A percentile compares a stretch with the other conserved stretches of the same genome.
Conservation (phyloP, 1,284 basidiomycete genomes). For the Dichomitus squalens region DNA sequence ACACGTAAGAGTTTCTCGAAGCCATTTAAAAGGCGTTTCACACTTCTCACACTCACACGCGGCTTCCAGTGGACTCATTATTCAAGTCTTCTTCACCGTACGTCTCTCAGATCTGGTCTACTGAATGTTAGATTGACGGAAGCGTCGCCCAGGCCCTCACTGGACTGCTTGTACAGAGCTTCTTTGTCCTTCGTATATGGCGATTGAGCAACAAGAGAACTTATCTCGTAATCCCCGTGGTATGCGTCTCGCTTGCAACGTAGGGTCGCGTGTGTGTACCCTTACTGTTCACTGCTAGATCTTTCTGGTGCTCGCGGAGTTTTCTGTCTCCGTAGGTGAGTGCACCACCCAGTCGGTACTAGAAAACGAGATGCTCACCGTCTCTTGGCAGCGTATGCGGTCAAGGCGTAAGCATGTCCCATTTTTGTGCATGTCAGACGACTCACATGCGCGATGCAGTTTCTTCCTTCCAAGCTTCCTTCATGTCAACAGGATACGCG, state of each 20-base stretch:
- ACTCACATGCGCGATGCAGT: too few relatives aligned
- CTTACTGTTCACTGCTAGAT: constrained; percentile 27
- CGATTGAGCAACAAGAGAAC: constrained; percentile 51
- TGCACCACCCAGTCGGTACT: too few relatives aligned
- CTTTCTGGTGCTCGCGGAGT: constrained; percentile 49
- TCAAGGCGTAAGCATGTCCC: constrained; percentile 17
- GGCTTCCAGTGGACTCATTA: constrained; percentile 46
- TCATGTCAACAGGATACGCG: background rate
- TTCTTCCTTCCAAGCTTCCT: background rate
- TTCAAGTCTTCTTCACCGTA: constrained; percentile 58
- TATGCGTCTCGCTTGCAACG: constrained; percentile 28
- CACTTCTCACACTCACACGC: too few relatives aligned
- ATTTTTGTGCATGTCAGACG: background rate
- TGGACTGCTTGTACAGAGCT: constrained; percentile 57
- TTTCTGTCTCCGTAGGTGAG: constrained; percentile 34
- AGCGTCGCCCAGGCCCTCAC: constrained; percentile 44
- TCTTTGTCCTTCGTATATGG: constrained; percentile 54
- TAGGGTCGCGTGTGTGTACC: background rate
- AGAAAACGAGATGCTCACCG: background rate
- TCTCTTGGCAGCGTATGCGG: constrained; percentile 14
- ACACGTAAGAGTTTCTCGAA: constrained; percentile 7
- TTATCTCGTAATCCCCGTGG: constrained; percentile 41
- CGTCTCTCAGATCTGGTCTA: constrained; percentile 13
- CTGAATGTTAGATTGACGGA: background rate
- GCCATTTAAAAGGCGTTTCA: too few relatives aligned